Percentiles rank a stretch among this genome's conserved stretches.
Conservation (phyloP, 805 yeast genomes). For the Scheffersomyces coipomensis region DNA sequence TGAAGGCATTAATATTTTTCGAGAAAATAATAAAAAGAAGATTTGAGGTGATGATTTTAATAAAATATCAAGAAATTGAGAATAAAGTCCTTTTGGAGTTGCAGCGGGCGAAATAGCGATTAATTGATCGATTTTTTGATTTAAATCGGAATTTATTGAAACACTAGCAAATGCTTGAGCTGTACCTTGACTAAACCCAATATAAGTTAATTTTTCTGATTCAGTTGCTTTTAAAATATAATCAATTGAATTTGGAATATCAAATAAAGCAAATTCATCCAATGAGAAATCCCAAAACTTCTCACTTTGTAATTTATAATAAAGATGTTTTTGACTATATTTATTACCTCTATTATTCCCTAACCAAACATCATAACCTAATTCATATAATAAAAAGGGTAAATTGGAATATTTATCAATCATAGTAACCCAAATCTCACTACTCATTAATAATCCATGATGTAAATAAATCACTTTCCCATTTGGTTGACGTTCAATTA, state of each 20-base stretch:
- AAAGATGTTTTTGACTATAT: constrained; percentile 75
- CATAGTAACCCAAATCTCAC: constrained; percentile 70
- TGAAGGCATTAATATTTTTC: constrained; percentile 69
- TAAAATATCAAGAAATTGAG: constrained; percentile 71
- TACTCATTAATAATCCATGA: constrained; percentile 87
- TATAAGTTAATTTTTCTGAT: constrained; percentile 50
- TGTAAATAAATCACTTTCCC: constrained; percentile 71
- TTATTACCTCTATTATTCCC: constrained; percentile 68
- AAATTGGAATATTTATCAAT: constrained; percentile 41
- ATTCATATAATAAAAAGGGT: constrained; percentile 73
- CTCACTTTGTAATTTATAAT: constrained; percentile 29
- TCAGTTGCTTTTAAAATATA: constrained; percentile 58
- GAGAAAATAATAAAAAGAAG: constrained; percentile 70
- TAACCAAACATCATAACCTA: constrained; percentile 92
- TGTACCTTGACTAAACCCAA: constrained; percentile 93
- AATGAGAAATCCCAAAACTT: constrained; percentile 87
- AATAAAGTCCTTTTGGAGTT: constrained; percentile 82
- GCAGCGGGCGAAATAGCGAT: constrained; percentile 93
- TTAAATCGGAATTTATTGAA: constrained; percentile 62
- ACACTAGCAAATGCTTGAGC: constrained; percentile 90
- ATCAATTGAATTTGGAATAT: constrained; percentile 81
- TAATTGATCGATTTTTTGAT: constrained; percentile 52
- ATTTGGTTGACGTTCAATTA: constrained; percentile 13
- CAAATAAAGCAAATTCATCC: constrained; percentile 89
- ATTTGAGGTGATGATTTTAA: constrained; percentile 75